Conservation (phyloP, 2,329 filamentous ascomycete species). For the Hypoxylon rubiginosum region DNA sequence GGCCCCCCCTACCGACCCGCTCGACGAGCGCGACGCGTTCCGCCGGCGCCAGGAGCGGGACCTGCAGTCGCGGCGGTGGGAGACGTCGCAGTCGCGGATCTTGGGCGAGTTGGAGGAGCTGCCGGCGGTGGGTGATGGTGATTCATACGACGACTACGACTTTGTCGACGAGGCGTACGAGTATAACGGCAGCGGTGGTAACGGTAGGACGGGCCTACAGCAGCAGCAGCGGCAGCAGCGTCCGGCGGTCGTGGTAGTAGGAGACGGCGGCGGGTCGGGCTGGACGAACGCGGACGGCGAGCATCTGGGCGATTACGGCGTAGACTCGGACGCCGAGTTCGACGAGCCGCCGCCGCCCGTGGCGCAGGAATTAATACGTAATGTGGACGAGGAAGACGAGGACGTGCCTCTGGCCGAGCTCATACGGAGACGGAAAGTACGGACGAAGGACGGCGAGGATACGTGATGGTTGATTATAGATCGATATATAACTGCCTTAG, state of each 20-base stretch:
- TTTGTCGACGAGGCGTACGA: conserved; percentile 57
- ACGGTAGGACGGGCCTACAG: not conserved
- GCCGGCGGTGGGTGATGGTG: conserved; percentile 57
- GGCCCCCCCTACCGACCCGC: conserved; percentile 49
- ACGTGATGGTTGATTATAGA: conserved; percentile 42
- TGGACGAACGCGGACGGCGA: conserved; percentile 86
- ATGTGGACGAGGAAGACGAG: conserved; percentile 58
- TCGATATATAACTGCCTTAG: conserved; percentile 2
- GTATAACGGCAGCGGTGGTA: conserved; percentile 49
- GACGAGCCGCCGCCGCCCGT: conserved; percentile 44
- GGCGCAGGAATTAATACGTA: conserved; percentile 2
- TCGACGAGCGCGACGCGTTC: conserved; percentile 65
- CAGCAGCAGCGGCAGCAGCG: not conserved
- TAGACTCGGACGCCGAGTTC: conserved; percentile 79
- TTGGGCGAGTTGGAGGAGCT: conserved; percentile 66
- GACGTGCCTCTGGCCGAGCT: conserved; percentile 80
- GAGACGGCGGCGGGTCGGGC: conserved; percentile 67
- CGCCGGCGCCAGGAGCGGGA: conserved; percentile 64
- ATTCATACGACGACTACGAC: conserved; percentile 68
- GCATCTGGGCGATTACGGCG: conserved; percentile 79
- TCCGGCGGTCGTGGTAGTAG: conserved; percentile 44
- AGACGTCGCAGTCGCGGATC: conserved; percentile 53
- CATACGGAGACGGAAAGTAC: conserved; percentile 66
- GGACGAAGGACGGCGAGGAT: conserved; percentile 51
- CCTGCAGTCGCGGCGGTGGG: conserved; percentile 55